Base-by-base conservation (phyloP, 2,329 filamentous ascomycete genomes). In the Amesomyces nigricolor region DNA sequence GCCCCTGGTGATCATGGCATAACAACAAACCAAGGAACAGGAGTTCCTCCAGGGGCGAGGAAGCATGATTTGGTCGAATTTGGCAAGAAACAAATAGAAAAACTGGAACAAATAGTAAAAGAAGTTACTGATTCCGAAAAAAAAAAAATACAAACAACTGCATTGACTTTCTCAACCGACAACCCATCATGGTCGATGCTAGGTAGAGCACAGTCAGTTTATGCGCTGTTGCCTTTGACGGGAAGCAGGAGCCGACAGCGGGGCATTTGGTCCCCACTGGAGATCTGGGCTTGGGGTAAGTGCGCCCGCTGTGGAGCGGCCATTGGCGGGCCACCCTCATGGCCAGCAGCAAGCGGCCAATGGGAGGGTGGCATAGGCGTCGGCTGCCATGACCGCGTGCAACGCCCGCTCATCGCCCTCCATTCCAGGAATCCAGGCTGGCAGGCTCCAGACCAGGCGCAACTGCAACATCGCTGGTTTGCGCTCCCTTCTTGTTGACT, bases 361-460 rank as follows among this genome's bases (percentile, higher is more conserved):
- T 55, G 44, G 38, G 51, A 32, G 19, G 29, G 47, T 48, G 32
- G 38, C 45, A 56, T 45, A 43, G 17, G 38, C 37, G 46, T 54
- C 38, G 44, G 44, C 53, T 54, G 51, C 47, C 16, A 52, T 53
- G 53, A 53, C 56, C 56, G 54, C 56, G 49, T 57, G 59, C 54
- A 56, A 56, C 44, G 50, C 38, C 44, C 43, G 52, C 48, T 51
- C 51, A 22, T 54, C 52, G 47, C 47, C 52, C 37, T 40, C 30
- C 42, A 47, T 35, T 30, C 44, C 35, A 37, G 46, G 30, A n/a
- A 35, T 43, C 47, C 40, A 32, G 54, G 26, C n/a, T 13, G 8
- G 29, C 40, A 45, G 43, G 22, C 26, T 53, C 42, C 38, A 17
- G 37, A 13, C 49, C 39, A 56, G 44, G 54, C 52, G 49, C 49